A percentile compares a stretch with the other conserved stretches of the same genome.
phyloP scores from a whole-genome alignment of 2,329 filamentous ascomycete genomes.

The Aspergillus bombycis region DNA sequence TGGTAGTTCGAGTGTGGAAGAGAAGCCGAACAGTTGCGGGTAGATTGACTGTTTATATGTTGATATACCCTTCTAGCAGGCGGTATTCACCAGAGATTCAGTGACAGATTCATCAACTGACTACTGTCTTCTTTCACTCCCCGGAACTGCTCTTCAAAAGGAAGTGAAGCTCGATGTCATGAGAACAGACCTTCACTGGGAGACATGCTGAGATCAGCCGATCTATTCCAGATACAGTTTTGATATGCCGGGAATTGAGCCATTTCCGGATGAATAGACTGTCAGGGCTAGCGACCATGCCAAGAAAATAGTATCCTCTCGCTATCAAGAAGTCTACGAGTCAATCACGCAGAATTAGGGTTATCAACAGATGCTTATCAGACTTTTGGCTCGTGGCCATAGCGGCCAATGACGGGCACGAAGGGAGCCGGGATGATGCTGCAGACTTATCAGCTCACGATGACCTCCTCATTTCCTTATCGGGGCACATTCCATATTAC shows the following conservation, averaged over 20 bases:
- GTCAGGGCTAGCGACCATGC: not conserved
- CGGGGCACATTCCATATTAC: not conserved
- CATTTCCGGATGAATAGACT: too few relatives aligned
- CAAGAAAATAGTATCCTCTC: not conserved
- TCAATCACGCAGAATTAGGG: not conserved
- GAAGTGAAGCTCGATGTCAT: not conserved
- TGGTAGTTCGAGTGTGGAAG: not conserved
- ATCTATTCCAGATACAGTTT: not conserved
- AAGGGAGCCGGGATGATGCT: not conserved
- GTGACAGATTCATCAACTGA: not conserved
- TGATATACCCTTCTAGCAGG: not conserved
- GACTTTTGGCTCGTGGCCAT: not conserved
- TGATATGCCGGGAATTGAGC: not conserved
- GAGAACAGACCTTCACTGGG: not conserved
- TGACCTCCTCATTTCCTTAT: not conserved
- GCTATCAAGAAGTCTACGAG: not conserved
- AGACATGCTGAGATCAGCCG: not conserved
- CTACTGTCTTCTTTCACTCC: not conserved
- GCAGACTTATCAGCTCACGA: not conserved
- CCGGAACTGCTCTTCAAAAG: not conserved
- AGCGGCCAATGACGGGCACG: not conserved
- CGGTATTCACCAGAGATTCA: not conserved
- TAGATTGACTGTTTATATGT: not conserved
- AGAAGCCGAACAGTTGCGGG: not conserved
- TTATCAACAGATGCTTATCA: not conserved